These are phyloP conservation scores for Phytophthora chlamydospora DNA, from an alignment of 352 stramenopile species.

Conservation along the genomic window DNA sequence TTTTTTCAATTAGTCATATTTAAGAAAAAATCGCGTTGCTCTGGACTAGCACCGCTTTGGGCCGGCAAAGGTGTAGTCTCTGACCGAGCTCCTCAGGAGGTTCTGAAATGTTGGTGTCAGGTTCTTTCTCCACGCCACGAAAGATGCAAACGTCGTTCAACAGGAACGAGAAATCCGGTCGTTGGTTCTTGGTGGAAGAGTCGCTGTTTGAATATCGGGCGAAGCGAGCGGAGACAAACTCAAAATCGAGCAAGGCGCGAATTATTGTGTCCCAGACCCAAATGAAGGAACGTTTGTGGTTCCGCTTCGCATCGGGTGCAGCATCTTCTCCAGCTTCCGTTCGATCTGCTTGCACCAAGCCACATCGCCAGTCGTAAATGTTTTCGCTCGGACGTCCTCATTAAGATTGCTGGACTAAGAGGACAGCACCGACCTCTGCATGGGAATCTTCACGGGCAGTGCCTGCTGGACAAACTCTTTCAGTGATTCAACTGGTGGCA, in stretches of 20 bases:
- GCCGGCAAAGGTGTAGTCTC: no score
- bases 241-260: constrained; percentile 7
- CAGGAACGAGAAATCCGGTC: constrained; percentile 14
- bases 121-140: constrained; percentile 13
- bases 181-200: neutral
- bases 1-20: no score
- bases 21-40: no score
- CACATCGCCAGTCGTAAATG: neutral
- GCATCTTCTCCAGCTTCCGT: neutral
- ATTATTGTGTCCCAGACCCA: constrained; percentile 1
- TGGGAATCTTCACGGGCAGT: constrained; percentile 6
- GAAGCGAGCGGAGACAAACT: neutral
- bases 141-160: constrained; percentile 13
- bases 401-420: neutral
- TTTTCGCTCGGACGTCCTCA: constrained; percentile 5
- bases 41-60: no score
- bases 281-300: neutral
- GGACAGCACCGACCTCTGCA: neutral
- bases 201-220: constrained; percentile 4
- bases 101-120: neutral
- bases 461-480: constrained; percentile 4
- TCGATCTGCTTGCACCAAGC: neutral
- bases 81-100: neutral
- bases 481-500: neutral
- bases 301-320: neutral